Conservation (phyloP, 352 stramenopile species). For the Elongisporangium undulatum region DNA sequence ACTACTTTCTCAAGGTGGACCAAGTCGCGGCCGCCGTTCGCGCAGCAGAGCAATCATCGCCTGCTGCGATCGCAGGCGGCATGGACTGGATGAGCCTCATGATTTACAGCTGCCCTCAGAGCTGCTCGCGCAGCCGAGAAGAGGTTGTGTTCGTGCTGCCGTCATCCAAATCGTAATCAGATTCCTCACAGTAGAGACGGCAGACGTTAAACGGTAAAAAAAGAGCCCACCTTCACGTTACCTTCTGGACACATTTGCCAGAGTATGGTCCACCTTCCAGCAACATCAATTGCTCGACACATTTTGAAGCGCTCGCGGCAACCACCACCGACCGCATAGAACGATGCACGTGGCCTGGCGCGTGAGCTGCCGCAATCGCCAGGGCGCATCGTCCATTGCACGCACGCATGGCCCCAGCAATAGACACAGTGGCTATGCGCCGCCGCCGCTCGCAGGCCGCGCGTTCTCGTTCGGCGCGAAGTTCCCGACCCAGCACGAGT, state of each 20-base stretch:
- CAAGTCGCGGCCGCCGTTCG: conserved; percentile 26
- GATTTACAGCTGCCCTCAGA: conserved; percentile 71
- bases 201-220: conserved; percentile 2
- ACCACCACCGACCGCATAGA: background rate
- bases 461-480: conserved; percentile 44
- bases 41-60: conserved; percentile 8
- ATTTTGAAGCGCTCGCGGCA: background rate
- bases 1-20: conserved; percentile 85
- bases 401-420: conserved; percentile 8
- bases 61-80: conserved; percentile 17
- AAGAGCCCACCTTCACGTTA: conserved; percentile 4
- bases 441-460: conserved; percentile 4
- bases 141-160: conserved; percentile 72
- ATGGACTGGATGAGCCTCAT: conserved; percentile 84
- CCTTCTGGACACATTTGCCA: conserved; percentile 4
- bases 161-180: conserved; percentile 8
- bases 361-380: background rate
- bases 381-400: background rate
- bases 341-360: conserved; percentile 1
- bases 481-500: conserved; percentile 54
- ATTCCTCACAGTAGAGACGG: background rate
- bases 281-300: background rate
- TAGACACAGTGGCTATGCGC: background rate
- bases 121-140: conserved; percentile 52
- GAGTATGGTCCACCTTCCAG: background rate